These are phyloP conservation scores for Pseudogymnoascus sp. DNA, from an alignment of 2,329 filamentous ascomycete genomes.

Conservation along the genomic window DNA sequence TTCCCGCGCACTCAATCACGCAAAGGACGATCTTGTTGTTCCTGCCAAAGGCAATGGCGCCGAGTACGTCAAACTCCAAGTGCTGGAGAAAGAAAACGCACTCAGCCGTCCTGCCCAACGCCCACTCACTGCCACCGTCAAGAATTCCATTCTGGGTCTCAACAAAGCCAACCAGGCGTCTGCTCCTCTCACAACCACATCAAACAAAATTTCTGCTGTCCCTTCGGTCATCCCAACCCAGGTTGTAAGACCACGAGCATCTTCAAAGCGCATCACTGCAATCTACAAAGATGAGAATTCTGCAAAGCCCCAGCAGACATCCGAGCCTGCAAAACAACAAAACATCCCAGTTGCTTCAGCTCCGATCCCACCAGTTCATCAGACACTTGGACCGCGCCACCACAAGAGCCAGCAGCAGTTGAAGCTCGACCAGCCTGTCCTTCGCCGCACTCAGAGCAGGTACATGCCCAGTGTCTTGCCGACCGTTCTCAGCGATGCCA, in stretches of 20 bases:
- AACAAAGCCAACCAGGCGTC: not conserved
- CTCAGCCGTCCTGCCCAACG: slow-evolving; percentile 55
- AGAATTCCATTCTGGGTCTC: slow-evolving; percentile 15
- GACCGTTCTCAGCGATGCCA: not conserved
- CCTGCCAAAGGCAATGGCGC: slow-evolving; percentile 33
- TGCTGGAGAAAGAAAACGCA: slow-evolving; percentile 35
- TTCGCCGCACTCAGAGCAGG: slow-evolving; percentile 22
- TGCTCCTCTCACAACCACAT: not conserved
- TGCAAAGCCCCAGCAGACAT: slow-evolving; percentile 19
- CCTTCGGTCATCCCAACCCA: slow-evolving; percentile 8
- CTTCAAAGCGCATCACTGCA: slow-evolving; percentile 42
- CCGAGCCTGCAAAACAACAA: slow-evolving; percentile 17
- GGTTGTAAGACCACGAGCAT: slow-evolving; percentile 27
- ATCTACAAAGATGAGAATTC: slow-evolving; percentile 45
- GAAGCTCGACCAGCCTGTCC: slow-evolving; percentile 17
- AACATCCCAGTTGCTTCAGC: slow-evolving; percentile 22
- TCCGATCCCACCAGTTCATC: slow-evolving; percentile 22
- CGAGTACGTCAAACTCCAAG: slow-evolving; percentile 23
- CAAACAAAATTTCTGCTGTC: slow-evolving; percentile 12
- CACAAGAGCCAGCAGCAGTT: slow-evolving; percentile 25
- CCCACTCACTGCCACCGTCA: slow-evolving; percentile 31
- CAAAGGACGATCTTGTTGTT: slow-evolving; percentile 49
- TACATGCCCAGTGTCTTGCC: slow-evolving; percentile 11
- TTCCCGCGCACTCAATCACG: slow-evolving; percentile 28
- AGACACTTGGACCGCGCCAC: slow-evolving; percentile 22